Conservation (phyloP, 495 filamentous ascomycete genomes). For the Xylaria bambusicola region DNA sequence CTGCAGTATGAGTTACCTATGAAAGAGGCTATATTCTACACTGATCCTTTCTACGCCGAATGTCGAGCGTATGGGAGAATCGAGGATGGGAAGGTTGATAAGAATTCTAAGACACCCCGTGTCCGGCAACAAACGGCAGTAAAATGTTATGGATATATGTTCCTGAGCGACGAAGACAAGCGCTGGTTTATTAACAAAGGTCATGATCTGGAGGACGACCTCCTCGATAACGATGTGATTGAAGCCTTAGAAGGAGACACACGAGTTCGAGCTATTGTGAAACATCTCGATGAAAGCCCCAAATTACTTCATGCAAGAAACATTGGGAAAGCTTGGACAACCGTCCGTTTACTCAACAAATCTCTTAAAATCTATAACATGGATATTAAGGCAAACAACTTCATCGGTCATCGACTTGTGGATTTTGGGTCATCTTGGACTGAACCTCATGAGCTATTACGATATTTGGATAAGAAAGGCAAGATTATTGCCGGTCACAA, state of each 20-base stretch:
- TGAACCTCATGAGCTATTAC: not conserved
- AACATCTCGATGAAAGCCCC: not conserved
- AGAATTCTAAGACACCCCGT: too few species aligned
- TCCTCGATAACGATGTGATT: not conserved
- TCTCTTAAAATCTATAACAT: not conserved
- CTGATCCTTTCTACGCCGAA: not conserved
- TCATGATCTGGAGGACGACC: not conserved
- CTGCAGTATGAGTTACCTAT: not conserved
- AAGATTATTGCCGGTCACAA: not conserved
- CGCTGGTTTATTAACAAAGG: not conserved
- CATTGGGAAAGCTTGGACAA: not conserved
- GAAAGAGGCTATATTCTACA: not conserved
- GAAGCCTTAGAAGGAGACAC: not conserved
- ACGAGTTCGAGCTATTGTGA: not conserved
- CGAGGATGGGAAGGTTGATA: too few species aligned
- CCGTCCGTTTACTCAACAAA: not conserved
- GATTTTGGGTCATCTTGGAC: not conserved
- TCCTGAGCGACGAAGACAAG: not conserved
- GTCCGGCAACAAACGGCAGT: not conserved
- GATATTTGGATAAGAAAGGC: too few species aligned
- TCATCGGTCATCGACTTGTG: not conserved
- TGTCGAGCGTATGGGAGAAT: not conserved
- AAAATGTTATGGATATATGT: not conserved
- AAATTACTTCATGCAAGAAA: not conserved
- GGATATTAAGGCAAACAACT: constrained; percentile 1